Evolutionary conservation across 1,284 basidiomycete species (phyloP), one percentile per base, ranked within the genome.

Genomic region (Agroathelia rolfsii): DNA sequence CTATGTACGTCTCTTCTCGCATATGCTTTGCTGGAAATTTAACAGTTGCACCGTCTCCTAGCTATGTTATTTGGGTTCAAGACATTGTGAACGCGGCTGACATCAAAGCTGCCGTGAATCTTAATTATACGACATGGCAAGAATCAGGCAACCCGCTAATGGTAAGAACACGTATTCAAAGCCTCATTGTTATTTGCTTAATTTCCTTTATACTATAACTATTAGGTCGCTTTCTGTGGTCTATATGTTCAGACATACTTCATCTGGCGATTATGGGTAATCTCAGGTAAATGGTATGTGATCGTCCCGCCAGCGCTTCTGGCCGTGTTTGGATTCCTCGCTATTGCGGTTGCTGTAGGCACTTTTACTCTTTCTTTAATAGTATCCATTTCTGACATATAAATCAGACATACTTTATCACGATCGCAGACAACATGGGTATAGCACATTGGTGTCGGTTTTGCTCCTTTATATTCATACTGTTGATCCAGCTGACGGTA

Each of bases 111-210:
- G 56, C 55, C 1, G 46, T 55, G 29, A 18, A 30, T 5, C 43
- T 57, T 14, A 50, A 46, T 21, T 58, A 54, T 34, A 51, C 49
- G 7, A 34, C 45, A 14, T 59, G 57, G 57, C 55, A 51, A 53
- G 48, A 52, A 39, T 43, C 46, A 3, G 49, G 45, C 5, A 52
- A 46, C 35, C 37, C 44, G 15, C 25, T 55, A 8, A 53, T 56
- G 42, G 54, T 55, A 31, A 5, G 39, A 33, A 2, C 28, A 23
- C 20, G 29, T 29, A 18, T 26, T 40, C 13, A 28, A 32, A 25
- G 32, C 33, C n/a, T 38, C 14, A 18, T n/a, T 8, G 24, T 24
- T 24, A 9, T 23, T 8, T 6, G 12, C 7, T n/a, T 26, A 20
- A 11, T 20, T 16, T 12, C 11, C 11, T 20, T 17, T 13, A 13